Evolutionary conservation across 192 early-diverging fungal genomes (phyloP).

Genomic region (Entomortierella beljakovae): DNA sequence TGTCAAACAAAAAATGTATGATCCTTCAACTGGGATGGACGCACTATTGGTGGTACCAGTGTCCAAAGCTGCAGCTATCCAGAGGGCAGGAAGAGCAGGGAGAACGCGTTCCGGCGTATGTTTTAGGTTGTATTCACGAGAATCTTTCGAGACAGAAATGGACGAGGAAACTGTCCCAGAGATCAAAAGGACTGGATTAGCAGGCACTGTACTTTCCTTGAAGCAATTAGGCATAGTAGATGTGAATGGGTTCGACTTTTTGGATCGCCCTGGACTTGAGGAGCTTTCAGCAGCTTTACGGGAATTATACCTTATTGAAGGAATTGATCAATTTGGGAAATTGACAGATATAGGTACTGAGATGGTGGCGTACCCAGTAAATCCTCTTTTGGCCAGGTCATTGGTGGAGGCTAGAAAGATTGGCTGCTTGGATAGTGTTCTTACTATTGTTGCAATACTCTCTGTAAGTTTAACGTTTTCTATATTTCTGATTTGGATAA

Average conservation of each 20-base stretch:
- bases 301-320: slow-evolving; percentile 89
- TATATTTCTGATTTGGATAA: not conserved
- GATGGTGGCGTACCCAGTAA: slow-evolving; percentile 94
- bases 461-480: slow-evolving; percentile 64
- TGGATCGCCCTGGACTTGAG: slow-evolving; percentile 90
- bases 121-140: slow-evolving; percentile 89
- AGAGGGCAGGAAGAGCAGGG: slow-evolving; percentile 95
- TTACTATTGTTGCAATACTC: slow-evolving; percentile 93
- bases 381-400: slow-evolving; percentile 90
- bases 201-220: slow-evolving; percentile 88
- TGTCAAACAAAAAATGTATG: slow-evolving; percentile 94
- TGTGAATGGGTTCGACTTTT: slow-evolving; percentile 92
- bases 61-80: slow-evolving; percentile 93
- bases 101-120: slow-evolving; percentile 91
- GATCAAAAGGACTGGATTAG: slow-evolving; percentile 94
- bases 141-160: slow-evolving; percentile 85
- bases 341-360: slow-evolving; percentile 85
- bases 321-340: slow-evolving; percentile 85
- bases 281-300: slow-evolving; percentile 88
- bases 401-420: slow-evolving; percentile 79
- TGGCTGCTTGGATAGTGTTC: slow-evolving; percentile 86
- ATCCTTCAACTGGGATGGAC: slow-evolving; percentile 95
- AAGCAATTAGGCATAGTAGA: slow-evolving; percentile 93
- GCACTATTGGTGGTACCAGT: slow-evolving; percentile 91
- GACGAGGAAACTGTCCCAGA: slow-evolving; percentile 91